Evolutionary conservation across 345 rosid genomes (phyloP).

Genomic region (Dipteronia sinensis): DNA sequence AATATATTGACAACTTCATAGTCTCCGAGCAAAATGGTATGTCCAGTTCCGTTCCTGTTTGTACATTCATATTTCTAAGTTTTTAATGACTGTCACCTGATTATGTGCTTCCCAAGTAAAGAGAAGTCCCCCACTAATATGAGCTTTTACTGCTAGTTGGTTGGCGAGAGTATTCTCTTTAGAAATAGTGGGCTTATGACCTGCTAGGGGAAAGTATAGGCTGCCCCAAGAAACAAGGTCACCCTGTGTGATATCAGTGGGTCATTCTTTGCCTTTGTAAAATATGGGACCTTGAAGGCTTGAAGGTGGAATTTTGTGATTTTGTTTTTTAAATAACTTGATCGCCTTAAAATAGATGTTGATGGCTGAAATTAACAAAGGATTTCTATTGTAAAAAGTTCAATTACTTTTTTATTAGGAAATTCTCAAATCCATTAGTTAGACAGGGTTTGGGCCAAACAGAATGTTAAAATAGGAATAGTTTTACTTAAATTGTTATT

Average conservation of each 20-base stretch:
- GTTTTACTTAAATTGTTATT: background rate
- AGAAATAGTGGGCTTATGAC: background rate
- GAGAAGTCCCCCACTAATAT: background rate
- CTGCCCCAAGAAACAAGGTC: background rate
- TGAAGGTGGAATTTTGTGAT: background rate
- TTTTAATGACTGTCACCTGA: background rate
- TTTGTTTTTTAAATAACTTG: background rate
- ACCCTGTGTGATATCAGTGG: background rate
- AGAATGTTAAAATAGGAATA: constrained; percentile 1
- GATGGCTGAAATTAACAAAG: background rate
- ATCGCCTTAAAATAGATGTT: background rate
- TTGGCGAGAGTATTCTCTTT: background rate
- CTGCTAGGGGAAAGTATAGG: background rate
- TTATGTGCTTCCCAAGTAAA: background rate
- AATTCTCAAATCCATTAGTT: background rate
- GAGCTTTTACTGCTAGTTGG: background rate
- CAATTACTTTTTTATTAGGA: background rate
- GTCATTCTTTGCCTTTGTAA: too few relatives aligned
- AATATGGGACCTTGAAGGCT: background rate
- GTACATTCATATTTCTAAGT: background rate
- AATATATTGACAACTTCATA: constrained; percentile 64
- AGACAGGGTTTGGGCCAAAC: background rate
- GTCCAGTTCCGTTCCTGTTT: constrained; percentile 17
- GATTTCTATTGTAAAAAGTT: background rate
- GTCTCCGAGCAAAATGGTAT: constrained; percentile 84